A percentile compares a stretch with the other conserved stretches of the same genome.
These are phyloP conservation scores for Phytomonas sp. DNA, from an alignment of 208 protist species.

Conservation along the genomic window DNA sequence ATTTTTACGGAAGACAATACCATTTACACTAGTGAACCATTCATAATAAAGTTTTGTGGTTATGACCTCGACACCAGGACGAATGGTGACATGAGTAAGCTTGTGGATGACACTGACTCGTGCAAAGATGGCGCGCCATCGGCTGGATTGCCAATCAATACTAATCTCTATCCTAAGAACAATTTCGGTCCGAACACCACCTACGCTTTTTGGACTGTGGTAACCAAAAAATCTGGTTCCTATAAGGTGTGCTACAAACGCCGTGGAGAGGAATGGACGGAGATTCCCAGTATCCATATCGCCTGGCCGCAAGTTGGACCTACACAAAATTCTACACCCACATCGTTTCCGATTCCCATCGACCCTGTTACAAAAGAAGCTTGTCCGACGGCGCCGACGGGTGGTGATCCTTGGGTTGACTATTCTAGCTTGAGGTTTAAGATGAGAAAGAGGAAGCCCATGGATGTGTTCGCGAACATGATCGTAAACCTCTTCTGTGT, in stretches of 20 bases:
- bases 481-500: neutral
- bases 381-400: constrained; percentile 28
- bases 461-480: neutral
- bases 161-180: constrained; percentile 42
- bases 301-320: constrained; percentile 8
- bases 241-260: constrained; percentile 78
- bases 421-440: neutral
- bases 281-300: constrained; percentile 59
- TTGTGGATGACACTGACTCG: constrained; percentile 42
- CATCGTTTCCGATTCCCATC: constrained; percentile 22
- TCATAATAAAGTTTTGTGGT: constrained; percentile 70
- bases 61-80: constrained; percentile 62
- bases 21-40: neutral
- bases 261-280: constrained; percentile 32
- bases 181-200: constrained; percentile 65
- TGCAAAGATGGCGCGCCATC: constrained; percentile 44
- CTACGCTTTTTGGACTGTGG: constrained; percentile 48
- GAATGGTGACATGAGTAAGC: constrained; percentile 55
- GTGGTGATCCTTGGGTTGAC: neutral
- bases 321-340: constrained; percentile 6
- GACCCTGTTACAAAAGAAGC: constrained; percentile 31
- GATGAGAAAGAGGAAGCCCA: neutral
- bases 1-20: constrained; percentile 14
- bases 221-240: constrained; percentile 27
- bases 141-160: constrained; percentile 43